These are phyloP conservation scores for Apiospora marii DNA, from an alignment of 2,329 filamentous ascomycete genomes.

Conservation along the genomic window DNA sequence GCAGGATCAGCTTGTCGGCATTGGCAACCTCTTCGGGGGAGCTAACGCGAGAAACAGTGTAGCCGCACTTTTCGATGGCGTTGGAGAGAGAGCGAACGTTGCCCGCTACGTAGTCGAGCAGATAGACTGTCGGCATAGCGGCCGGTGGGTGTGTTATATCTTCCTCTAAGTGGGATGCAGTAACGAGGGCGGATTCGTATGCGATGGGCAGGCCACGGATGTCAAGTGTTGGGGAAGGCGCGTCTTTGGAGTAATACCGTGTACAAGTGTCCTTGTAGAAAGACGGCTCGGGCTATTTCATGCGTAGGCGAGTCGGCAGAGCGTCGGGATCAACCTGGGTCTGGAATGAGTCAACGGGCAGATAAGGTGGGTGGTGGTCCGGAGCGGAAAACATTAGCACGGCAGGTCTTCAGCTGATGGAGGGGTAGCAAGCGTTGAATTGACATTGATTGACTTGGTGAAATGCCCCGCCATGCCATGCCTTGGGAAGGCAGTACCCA, in stretches of 20 bases:
- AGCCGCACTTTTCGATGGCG: constrained; percentile 95
- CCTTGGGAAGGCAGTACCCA: not conserved
- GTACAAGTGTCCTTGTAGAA: too few relatives aligned
- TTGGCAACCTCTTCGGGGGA: constrained; percentile 83
- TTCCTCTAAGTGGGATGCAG: not conserved
- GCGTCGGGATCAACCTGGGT: not conserved
- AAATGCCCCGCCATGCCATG: not conserved
- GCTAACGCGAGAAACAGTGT: constrained; percentile 90
- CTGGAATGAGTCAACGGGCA: constrained; percentile 18
- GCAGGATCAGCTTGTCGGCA: constrained; percentile 94
- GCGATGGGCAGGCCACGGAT: not conserved
- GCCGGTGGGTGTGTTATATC: not conserved
- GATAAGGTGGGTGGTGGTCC: not conserved
- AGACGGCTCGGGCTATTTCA: not conserved
- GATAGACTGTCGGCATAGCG: constrained; percentile 77
- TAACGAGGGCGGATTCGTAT: not conserved
- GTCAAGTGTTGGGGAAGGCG: not conserved
- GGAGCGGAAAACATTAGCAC: constrained; percentile 6
- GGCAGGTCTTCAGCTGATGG: constrained; percentile 7
- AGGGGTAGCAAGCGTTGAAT: constrained; percentile 11
- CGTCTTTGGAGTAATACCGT: not conserved
- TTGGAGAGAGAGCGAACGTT: constrained; percentile 97
- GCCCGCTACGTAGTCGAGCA: constrained; percentile 90
- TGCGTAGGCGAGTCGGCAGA: not conserved
- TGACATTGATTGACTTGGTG: not conserved